phyloP scores from a whole-genome alignment of 2,329 filamentous ascomycete species.

The Scedosporium apiospermum region DNA sequence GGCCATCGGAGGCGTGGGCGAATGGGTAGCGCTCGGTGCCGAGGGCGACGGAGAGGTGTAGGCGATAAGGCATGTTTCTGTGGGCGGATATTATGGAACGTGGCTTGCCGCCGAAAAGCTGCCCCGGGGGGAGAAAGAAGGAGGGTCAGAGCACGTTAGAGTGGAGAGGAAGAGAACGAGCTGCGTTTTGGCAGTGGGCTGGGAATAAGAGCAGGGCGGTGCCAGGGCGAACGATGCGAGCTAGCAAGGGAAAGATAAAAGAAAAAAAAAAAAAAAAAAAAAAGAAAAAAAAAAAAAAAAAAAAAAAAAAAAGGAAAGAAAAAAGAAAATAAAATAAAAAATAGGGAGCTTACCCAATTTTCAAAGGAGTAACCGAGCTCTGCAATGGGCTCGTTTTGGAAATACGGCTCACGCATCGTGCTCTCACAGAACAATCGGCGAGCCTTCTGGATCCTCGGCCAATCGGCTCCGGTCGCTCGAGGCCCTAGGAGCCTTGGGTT shows the following conservation, averaged over 20 bases:
- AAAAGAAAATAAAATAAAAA: neutral
- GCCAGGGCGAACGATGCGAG: no score
- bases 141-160: no score
- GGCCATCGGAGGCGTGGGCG: neutral
- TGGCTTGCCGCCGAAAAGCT: neutral
- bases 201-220: no score
- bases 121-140: neutral
- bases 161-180: neutral
- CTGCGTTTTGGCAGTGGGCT: neutral
- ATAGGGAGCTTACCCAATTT: constrained; percentile 9
- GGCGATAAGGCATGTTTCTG: neutral
- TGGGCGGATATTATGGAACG: neutral
- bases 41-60: neutral
- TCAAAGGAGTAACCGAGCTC: constrained; percentile 18
- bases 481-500: no score
- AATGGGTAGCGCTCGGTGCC: neutral
- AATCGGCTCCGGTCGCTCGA: no score
- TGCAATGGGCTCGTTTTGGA: constrained; percentile 13
- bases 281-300: no score
- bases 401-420: constrained; percentile 13
- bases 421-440: no score
- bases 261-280: no score
- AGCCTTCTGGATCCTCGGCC: no score
- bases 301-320: no score
- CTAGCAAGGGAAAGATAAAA: no score